Evolutionary conservation across 768 basidiomycete species (phyloP).

Genomic region (Saitozyma sp.): DNA sequence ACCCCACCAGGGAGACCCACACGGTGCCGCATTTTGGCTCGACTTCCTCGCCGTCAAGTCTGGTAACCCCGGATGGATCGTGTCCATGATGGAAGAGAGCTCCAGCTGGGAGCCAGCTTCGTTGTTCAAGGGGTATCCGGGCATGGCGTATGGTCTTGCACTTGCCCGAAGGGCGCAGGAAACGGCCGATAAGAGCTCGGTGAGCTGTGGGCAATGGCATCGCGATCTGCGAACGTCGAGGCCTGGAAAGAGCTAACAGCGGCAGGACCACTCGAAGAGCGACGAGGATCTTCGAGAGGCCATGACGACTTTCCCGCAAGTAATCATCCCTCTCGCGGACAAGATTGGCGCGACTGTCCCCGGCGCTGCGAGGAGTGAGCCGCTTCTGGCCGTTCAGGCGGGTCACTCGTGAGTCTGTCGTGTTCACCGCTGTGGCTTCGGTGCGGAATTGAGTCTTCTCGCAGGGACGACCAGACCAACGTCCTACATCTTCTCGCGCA

Average conservation of each 20-base stretch:
- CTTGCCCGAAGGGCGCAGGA: slow-evolving; percentile 65
- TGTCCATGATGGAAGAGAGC: slow-evolving; percentile 61
- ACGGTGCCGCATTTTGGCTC: slow-evolving; percentile 72
- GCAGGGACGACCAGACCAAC: slow-evolving; percentile 52
- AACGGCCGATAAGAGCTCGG: slow-evolving; percentile 54
- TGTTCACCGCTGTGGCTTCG: background rate
- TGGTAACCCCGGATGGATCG: slow-evolving; percentile 75
- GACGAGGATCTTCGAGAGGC: slow-evolving; percentile 72
- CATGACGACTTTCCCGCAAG: slow-evolving; percentile 72
- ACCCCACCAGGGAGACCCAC: slow-evolving; percentile 65
- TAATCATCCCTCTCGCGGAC: slow-evolving; percentile 79
- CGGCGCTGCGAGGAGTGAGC: slow-evolving; percentile 61
- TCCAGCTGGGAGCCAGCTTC: slow-evolving; percentile 52
- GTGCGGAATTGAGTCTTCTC: background rate
- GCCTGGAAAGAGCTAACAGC: slow-evolving; percentile 1
- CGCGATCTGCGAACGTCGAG: background rate
- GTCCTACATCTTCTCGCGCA: slow-evolving; percentile 76
- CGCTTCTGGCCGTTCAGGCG: slow-evolving; percentile 68
- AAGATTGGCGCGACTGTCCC: slow-evolving; percentile 74
- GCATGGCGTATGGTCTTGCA: slow-evolving; percentile 53
- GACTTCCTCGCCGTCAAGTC: slow-evolving; percentile 83
- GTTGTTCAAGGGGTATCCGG: slow-evolving; percentile 69
- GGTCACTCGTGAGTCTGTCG: slow-evolving; percentile 63
- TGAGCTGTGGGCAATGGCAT: slow-evolving; percentile 42
- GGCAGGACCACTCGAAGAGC: slow-evolving; percentile 62